Evolutionary conservation across 305 asterid genomes (phyloP), one percentile per base, ranked within the genome.

Genomic region (Withania somnifera): DNA sequence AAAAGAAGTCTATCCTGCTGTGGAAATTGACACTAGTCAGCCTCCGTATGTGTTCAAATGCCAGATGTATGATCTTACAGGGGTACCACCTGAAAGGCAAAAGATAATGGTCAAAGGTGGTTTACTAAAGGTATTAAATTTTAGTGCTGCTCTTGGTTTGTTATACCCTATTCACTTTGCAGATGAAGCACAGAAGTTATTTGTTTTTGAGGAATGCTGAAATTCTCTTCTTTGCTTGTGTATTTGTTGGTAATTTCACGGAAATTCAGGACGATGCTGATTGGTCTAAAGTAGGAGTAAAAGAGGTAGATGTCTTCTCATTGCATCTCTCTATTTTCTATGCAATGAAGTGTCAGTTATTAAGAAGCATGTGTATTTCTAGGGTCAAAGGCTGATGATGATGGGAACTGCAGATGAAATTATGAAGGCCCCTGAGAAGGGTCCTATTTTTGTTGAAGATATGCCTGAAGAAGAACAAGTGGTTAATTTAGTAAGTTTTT

Each of bases 351-450:
- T 78, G 36, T 28, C 50, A 77, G 81, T 50, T 80, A 11, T 53
- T 67, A 81, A 77, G 13, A 76, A 78, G 52, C 76, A 36, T 56
- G 54, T 45, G 61, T 78, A 84, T 82, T 58, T 83, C 71, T 84
- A 97, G 99, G 99, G 99, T 84, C 99, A 97, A 91, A 93, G 95
- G 82, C 87, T 97, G 84, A 97, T 97, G 99, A 94, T 97, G 99
- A 97, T 94, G 98, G 99, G 99, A 87, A 97, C 98, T 51, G 99
- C 98, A 17, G 98, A 92, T 87, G 99, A 94, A 89, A 90, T 97
- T 71, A 91, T 97, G 45, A 97, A 94, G 93, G 98, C 98, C 82
- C 99, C 99, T 38, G 98, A 97, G 85, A 93, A 94, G 83, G 94
- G 95, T 22, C 95, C 96, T 26, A 81, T 97, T 82, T 97, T 97